Percentiles rank a stretch among this genome's conserved stretches.
These are phyloP conservation scores for Aspergillus ostianus DNA, from an alignment of 495 filamentous ascomycete genomes.

Conservation along the genomic window DNA sequence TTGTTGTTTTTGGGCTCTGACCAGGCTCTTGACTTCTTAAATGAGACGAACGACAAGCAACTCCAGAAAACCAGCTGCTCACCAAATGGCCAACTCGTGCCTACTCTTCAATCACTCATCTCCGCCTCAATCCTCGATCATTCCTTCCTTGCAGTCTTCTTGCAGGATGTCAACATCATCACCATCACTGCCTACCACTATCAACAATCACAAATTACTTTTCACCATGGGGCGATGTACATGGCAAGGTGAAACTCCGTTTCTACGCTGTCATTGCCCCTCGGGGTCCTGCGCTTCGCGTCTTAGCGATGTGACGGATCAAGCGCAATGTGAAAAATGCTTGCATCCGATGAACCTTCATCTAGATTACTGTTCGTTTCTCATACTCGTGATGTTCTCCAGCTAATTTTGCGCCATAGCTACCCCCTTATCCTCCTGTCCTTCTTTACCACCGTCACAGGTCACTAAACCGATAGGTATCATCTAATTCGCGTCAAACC, in stretches of 20 bases:
- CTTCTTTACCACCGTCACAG: neutral
- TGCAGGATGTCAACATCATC: neutral
- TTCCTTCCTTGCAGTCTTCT: slow-evolving; percentile 2
- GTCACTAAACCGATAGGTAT: too few species aligned
- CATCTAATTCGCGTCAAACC: too few species aligned
- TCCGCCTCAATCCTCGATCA: slow-evolving; percentile 1
- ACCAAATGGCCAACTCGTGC: neutral
- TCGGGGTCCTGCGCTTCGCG: slow-evolving; percentile 1
- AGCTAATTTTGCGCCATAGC: slow-evolving; percentile 4
- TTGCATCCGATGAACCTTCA: slow-evolving; percentile 5
- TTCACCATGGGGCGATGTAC: slow-evolving; percentile 2
- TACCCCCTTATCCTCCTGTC: neutral
- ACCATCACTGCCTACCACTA: neutral
- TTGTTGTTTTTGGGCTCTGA: neutral
- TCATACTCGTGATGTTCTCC: slow-evolving; percentile 2
- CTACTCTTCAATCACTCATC: neutral
- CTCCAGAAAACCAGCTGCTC: neutral
- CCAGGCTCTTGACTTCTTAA: neutral
- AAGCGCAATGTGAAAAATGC: slow-evolving; percentile 1
- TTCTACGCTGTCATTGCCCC: neutral
- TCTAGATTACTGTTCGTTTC: neutral
- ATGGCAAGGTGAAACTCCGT: slow-evolving; percentile 1
- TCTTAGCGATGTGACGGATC: neutral
- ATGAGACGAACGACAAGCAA: neutral
- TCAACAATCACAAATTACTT: slow-evolving; percentile 5